Evolutionary conservation across 2,329 filamentous ascomycete species (phyloP).

Genomic region (Simplicillium sp.): DNA sequence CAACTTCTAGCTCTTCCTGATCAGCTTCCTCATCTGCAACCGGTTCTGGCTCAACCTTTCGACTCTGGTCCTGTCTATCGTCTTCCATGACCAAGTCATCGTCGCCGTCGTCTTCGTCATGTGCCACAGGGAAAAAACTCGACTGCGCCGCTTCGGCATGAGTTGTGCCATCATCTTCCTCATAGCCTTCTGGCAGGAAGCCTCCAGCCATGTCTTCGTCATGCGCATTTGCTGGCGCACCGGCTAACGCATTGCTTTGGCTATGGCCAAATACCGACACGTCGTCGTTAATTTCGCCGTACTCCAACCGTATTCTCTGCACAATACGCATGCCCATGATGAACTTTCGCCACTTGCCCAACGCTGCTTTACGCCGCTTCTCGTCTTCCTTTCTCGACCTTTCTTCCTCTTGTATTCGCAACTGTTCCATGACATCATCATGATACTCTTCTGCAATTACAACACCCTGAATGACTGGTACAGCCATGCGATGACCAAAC

Average conservation of each 20-base stretch:
- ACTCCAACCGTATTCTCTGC: slow-evolving; percentile 66
- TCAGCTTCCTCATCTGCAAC: not conserved
- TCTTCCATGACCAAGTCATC: slow-evolving; percentile 12
- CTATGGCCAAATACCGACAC: slow-evolving; percentile 47
- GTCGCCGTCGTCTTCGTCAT: slow-evolving; percentile 30
- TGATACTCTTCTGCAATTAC: slow-evolving; percentile 78
- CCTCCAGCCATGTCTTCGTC: slow-evolving; percentile 50
- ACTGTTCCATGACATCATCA: slow-evolving; percentile 64
- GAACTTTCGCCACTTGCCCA: slow-evolving; percentile 79
- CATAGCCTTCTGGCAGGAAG: slow-evolving; percentile 48
- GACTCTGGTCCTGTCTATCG: not conserved
- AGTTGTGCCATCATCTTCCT: slow-evolving; percentile 34
- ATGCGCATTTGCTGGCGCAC: slow-evolving; percentile 14
- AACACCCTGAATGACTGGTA: slow-evolving; percentile 83
- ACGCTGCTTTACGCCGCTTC: slow-evolving; percentile 64
- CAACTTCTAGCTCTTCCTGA: no score
- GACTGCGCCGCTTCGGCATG: slow-evolving; percentile 22
- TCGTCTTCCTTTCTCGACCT: slow-evolving; percentile 69
- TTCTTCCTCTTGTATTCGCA: slow-evolving; percentile 69
- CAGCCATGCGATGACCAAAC: slow-evolving; percentile 88
- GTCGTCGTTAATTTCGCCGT: slow-evolving; percentile 51
- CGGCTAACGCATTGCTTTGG: slow-evolving; percentile 7
- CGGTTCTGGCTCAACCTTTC: not conserved
- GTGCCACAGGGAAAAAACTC: slow-evolving; percentile 37
- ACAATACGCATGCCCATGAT: slow-evolving; percentile 77